A percentile compares a stretch with the other conserved stretches of the same genome.
These are phyloP conservation scores for Ustilago cynodontis DNA, from an alignment of 1,284 basidiomycete species.

Conservation along the genomic window DNA sequence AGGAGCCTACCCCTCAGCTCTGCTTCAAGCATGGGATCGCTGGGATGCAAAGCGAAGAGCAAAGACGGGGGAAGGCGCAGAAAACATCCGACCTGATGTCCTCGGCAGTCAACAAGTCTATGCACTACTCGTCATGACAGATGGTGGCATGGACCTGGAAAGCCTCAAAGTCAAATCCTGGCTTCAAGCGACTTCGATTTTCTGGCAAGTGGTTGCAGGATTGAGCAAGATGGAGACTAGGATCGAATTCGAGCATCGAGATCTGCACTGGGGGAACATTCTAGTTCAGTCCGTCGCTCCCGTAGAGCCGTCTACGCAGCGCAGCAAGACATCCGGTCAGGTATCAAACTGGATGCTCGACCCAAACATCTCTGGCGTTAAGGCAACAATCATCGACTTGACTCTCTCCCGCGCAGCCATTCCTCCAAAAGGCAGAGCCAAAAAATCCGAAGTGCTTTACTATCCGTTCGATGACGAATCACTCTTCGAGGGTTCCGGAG, in stretches of 20 bases:
- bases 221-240: conserved; percentile 82
- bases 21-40: conserved; percentile 87
- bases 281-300: conserved; percentile 74
- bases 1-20: conserved; percentile 82
- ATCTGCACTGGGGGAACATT: conserved; percentile 98
- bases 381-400: conserved; percentile 90
- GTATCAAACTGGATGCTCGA: conserved; percentile 30
- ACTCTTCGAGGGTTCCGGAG: conserved; percentile 77
- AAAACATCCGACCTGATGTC: conserved; percentile 84
- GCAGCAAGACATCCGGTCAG: not conserved
- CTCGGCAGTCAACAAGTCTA: conserved; percentile 82
- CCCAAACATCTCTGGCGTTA: conserved; percentile 74
- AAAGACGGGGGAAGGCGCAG: conserved; percentile 76
- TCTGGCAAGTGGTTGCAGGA: conserved; percentile 87
- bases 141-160: conserved; percentile 91
- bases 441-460: conserved; percentile 38
- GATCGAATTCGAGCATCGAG: conserved; percentile 93
- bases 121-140: conserved; percentile 86
- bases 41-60: conserved; percentile 74
- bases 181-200: conserved; percentile 86
- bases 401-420: conserved; percentile 79
- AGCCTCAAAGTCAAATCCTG: conserved; percentile 82
- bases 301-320: not conserved
- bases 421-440: conserved; percentile 17
- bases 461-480: conserved; percentile 68